A percentile compares a stretch with the other conserved stretches of the same genome.
These are phyloP conservation scores for Xylaria bambusicola DNA, from an alignment of 495 filamentous ascomycete species.

Conservation along the genomic window DNA sequence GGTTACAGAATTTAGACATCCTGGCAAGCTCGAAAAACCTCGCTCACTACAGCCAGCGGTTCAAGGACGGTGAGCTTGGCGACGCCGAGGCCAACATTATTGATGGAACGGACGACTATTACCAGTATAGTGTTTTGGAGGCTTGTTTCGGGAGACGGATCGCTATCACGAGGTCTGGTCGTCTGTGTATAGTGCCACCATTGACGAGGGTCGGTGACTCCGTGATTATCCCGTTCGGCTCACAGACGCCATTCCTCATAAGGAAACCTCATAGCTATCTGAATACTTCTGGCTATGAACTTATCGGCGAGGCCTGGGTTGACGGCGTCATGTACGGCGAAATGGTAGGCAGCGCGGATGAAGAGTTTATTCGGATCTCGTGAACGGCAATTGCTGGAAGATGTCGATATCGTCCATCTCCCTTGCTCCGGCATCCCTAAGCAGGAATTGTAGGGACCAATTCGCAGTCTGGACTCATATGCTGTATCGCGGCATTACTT, in stretches of 20 bases:
- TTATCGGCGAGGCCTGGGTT: not conserved
- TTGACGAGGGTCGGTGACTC: slow-evolving; percentile 2
- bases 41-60: not conserved
- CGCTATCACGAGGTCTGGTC: not conserved
- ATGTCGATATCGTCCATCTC: not conserved
- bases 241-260: slow-evolving; percentile 10
- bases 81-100: not conserved
- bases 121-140: slow-evolving; percentile 1
- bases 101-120: not conserved
- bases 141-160: not conserved
- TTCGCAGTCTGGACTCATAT: not conserved
- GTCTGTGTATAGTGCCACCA: slow-evolving; percentile 4
- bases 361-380: slow-evolving; percentile 7
- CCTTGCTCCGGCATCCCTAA: not conserved
- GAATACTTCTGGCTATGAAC: not conserved
- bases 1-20: not conserved
- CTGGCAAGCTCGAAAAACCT: not conserved
- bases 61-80: not conserved
- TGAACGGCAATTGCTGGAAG: not conserved
- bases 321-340: slow-evolving; percentile 10
- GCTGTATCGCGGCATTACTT: not conserved
- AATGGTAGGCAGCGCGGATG: slow-evolving; percentile 3
- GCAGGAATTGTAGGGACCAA: not conserved
- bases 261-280: not conserved
- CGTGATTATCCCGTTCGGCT: slow-evolving; percentile 1